Percentiles rank a stretch among this genome's conserved stretches.
Conservation (phyloP, 2,329 filamentous ascomycete genomes). For the Diplodia mutila region DNA sequence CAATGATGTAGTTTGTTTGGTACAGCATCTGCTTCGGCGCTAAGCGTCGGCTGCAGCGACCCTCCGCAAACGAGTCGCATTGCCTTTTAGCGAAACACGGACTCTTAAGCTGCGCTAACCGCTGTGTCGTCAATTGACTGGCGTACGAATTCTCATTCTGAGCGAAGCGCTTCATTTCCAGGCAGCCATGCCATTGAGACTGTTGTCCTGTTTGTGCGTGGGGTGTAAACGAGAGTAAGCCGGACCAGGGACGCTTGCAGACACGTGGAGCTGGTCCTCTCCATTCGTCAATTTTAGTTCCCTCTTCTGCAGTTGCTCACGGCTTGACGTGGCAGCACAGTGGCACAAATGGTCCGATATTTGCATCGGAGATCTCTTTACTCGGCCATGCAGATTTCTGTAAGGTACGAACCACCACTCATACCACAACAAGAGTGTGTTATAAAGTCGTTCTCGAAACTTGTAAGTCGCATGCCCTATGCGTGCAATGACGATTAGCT, state of each 20-base stretch:
- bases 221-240: not conserved
- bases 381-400: slow-evolving; percentile 9
- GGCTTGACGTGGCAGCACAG: slow-evolving; percentile 9
- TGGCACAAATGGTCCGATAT: slow-evolving; percentile 3
- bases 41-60: not conserved
- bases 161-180: not conserved
- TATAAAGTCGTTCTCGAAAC: not conserved
- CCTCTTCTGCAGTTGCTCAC: slow-evolving; percentile 11
- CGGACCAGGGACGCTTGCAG: not conserved
- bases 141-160: not conserved
- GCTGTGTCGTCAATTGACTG: not conserved
- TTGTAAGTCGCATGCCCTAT: not conserved
- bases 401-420: slow-evolving; percentile 1
- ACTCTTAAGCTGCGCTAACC: slow-evolving; percentile 2
- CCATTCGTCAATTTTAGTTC: slow-evolving; percentile 11
- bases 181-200: not conserved
- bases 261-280: not conserved
- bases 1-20: not conserved
- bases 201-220: not conserved
- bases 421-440: not conserved
- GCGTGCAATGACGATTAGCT: not conserved
- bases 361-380: slow-evolving; percentile 10
- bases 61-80: not conserved
- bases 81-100: not conserved
- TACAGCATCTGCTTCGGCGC: not conserved